A percentile compares a stretch with the other conserved stretches of the same genome.
Conservation (phyloP, 106 monocot genomes). For the Allium fistulosum region DNA sequence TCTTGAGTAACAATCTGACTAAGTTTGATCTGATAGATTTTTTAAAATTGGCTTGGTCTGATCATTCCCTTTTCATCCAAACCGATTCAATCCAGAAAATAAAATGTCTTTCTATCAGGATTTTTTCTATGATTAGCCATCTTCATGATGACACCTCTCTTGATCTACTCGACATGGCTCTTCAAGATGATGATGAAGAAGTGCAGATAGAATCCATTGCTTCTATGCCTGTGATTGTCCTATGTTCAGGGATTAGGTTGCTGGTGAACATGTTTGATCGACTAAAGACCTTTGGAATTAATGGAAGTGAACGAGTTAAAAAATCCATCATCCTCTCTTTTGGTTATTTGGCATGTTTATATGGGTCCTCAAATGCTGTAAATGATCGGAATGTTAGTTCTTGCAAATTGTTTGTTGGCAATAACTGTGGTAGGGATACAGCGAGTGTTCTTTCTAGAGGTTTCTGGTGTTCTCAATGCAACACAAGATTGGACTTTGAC, state of each 20-base stretch:
- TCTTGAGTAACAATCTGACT: constrained; percentile 16
- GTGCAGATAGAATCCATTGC: constrained; percentile 57
- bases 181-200: constrained; percentile 65
- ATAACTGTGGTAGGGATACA: constrained; percentile 29
- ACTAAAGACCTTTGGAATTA: constrained; percentile 32
- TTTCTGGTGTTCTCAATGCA: constrained; percentile 77
- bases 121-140: constrained; percentile 43
- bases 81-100: constrained; percentile 23
- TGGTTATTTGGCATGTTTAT: constrained; percentile 87
- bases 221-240: constrained; percentile 65
- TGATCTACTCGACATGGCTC: constrained; percentile 68
- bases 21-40: constrained; percentile 43
- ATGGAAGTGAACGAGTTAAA: constrained; percentile 22
- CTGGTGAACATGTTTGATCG: constrained; percentile 26
- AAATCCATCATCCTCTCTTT: constrained; percentile 44
- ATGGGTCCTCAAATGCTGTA: constrained; percentile 22
- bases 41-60: constrained; percentile 50
- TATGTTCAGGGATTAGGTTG: constrained; percentile 51
- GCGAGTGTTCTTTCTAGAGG: constrained; percentile 64
- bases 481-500: constrained; percentile 21
- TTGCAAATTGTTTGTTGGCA: constrained; percentile 54
- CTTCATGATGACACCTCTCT: constrained; percentile 29
- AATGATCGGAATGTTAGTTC: constrained; percentile 16
- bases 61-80: constrained; percentile 15
- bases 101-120: constrained; percentile 57